Evolutionary conservation across 805 yeast species (phyloP), one percentile per base, ranked within the genome.

Genomic region (Grigorovia transvaalensis): DNA sequence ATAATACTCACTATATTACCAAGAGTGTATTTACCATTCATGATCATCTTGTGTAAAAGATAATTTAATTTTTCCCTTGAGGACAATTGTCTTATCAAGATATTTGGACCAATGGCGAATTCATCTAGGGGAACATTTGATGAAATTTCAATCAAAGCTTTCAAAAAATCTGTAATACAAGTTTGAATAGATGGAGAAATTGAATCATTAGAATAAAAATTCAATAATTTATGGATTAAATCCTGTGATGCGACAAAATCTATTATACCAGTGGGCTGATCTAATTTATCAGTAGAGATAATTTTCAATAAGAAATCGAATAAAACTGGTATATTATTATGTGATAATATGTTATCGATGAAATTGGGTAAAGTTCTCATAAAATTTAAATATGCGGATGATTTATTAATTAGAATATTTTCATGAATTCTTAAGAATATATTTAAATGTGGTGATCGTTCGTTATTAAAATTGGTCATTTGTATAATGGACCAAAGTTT

Each of bases 21-120:
- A 50, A 93, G 73, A 0, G 96, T 96, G 50, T 84, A 80, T 23
- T 96, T 95, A 51, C 83, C 80, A 57, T 74, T 65, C 7, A 60
- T 52, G 52, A 88, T 73, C 75, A 93, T 90, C 52, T 86, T 82
- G 40, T 79, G 69, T 19, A 91, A 81, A 57, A 93, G 74, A 47
- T 76, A 73, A 41, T 77, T 71, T 23, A 88, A 75, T 47, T 82
- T 77, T 19, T 76, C 73, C 46, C 82, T 82, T 43, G 88, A 80
- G 11, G 88, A 96, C 27, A 93, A 75, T 64, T 90, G 88, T 53
- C 97, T 77, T 1, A 96, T 88, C 48, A 93, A 74, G 58, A 84
- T 85, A 62, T 93, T 93, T 2, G 99, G 99, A 0, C 99, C 99
- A 49, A 93, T 88, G 9, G 96, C 85, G 48, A 93, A 84, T 47